Percentiles rank a stretch among this genome's conserved stretches.
Evolutionary conservation across 2,329 filamentous ascomycete species (phyloP).

Genomic region (Aspergillus pseudonomiae): DNA sequence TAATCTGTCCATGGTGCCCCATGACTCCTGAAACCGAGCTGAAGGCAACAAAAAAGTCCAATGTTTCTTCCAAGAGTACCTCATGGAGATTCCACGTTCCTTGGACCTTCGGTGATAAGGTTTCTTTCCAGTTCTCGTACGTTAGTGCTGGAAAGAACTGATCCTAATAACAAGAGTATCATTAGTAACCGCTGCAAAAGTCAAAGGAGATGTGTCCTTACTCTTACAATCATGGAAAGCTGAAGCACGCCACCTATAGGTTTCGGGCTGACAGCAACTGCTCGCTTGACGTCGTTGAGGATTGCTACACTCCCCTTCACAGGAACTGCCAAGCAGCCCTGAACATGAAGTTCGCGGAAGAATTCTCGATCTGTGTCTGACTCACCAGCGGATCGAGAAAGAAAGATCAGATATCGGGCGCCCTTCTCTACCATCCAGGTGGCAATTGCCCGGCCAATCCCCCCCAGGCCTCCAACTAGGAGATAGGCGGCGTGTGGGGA

Average conservation of each 20-base stretch:
- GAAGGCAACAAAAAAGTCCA: conserved; percentile 48
- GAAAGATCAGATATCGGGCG: conserved; percentile 38
- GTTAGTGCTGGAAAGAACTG: conserved; percentile 29
- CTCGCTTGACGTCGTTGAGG: conserved; percentile 21
- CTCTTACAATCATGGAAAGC: conserved; percentile 13
- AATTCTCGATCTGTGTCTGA: conserved; percentile 9
- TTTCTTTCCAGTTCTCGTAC: conserved; percentile 41
- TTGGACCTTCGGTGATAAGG: conserved; percentile 43
- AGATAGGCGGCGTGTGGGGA: conserved; percentile 31
- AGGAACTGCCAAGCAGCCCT: conserved; percentile 24
- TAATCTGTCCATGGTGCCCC: conserved; percentile 51
- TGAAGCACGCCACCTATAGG: conserved; percentile 28
- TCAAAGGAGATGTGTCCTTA: neutral
- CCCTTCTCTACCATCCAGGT: conserved; percentile 40
- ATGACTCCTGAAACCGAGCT: conserved; percentile 47
- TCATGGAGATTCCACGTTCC: conserved; percentile 43
- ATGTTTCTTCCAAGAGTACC: conserved; percentile 19
- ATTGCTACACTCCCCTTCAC: conserved; percentile 25
- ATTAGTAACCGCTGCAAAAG: neutral
- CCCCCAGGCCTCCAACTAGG: conserved; percentile 45
- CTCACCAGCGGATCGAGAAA: conserved; percentile 32
- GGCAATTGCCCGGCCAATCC: conserved; percentile 39
- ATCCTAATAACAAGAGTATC: neutral
- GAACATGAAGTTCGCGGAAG: conserved; percentile 26
- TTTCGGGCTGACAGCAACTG: conserved; percentile 12